phyloP scores from a whole-genome alignment of 2,329 filamentous ascomycete genomes.

The Nothomitra cinnamomea region DNA sequence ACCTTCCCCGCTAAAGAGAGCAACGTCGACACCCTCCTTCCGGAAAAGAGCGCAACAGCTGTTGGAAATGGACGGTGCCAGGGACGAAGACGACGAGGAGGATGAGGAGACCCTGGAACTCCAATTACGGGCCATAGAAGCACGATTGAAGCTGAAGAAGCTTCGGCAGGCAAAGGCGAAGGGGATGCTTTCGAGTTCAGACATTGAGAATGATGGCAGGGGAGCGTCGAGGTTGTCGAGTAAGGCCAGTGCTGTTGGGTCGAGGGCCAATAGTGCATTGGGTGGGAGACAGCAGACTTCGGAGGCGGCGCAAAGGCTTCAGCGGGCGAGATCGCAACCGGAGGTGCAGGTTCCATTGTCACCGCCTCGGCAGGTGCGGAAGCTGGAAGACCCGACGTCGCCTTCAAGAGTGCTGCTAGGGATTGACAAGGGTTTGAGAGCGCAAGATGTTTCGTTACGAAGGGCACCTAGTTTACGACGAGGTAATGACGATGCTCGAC shows the following conservation, averaged over 20 bases:
- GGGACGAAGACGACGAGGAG: slow-evolving; percentile 37
- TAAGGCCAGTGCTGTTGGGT: neutral
- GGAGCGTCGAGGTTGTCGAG: neutral
- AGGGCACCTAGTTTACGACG: slow-evolving; percentile 35
- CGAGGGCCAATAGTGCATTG: neutral
- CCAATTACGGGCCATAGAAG: slow-evolving; percentile 76
- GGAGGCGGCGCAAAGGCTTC: neutral
- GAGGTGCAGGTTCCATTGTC: slow-evolving; percentile 63
- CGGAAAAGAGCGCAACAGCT: slow-evolving; percentile 14
- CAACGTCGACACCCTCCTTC: slow-evolving; percentile 24
- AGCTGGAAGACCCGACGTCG: slow-evolving; percentile 40
- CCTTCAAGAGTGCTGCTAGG: slow-evolving; percentile 67
- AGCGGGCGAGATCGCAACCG: slow-evolving; percentile 9
- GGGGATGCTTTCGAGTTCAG: slow-evolving; percentile 17
- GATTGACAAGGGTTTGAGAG: slow-evolving; percentile 75
- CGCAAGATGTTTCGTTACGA: slow-evolving; percentile 69
- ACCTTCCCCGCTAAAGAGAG: slow-evolving; percentile 44
- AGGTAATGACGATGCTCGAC: slow-evolving; percentile 1
- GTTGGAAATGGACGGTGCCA: slow-evolving; percentile 17
- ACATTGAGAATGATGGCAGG: neutral
- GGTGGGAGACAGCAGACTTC: neutral
- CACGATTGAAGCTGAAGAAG: slow-evolving; percentile 72
- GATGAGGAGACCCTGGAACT: slow-evolving; percentile 80
- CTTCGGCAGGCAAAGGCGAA: slow-evolving; percentile 47
- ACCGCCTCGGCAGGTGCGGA: slow-evolving; percentile 23